Conservation (phyloP, 768 basidiomycete species). For the Lyophyllum semitale region DNA sequence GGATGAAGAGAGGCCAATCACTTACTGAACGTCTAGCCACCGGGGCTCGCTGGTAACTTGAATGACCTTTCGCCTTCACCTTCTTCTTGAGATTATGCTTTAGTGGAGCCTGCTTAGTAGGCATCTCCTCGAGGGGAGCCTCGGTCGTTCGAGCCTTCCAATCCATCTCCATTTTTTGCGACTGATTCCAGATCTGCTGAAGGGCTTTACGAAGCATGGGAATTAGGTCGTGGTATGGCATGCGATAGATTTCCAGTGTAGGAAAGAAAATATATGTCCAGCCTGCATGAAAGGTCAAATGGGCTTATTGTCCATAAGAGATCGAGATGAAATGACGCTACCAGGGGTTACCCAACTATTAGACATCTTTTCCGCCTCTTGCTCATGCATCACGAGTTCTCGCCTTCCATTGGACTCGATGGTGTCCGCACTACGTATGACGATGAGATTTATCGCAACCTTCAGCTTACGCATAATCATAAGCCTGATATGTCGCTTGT, state of each 20-base stretch:
- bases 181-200: slow-evolving; percentile 18
- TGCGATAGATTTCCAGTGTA: slow-evolving; percentile 38
- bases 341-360: slow-evolving; percentile 35
- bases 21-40: background rate
- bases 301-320: background rate
- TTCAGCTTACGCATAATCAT: slow-evolving; percentile 37
- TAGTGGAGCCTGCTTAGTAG: background rate
- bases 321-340: slow-evolving; percentile 9
- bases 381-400: slow-evolving; percentile 22
- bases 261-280: slow-evolving; percentile 51
- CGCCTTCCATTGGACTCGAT: slow-evolving; percentile 15
- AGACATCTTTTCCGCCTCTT: slow-evolving; percentile 22
- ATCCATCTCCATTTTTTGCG: slow-evolving; percentile 20
- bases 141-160: slow-evolving; percentile 4
- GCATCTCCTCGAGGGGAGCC: background rate
- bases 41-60: background rate
- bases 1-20: background rate
- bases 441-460: slow-evolving; percentile 39
- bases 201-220: slow-evolving; percentile 33
- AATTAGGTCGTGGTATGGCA: slow-evolving; percentile 45
- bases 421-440: slow-evolving; percentile 39
- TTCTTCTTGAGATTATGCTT: background rate
- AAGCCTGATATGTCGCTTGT: slow-evolving; percentile 29
- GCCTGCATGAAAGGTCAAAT: slow-evolving; percentile 28
- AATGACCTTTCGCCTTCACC: background rate